These are phyloP conservation scores for Komagataella pseudopastoris DNA, from an alignment of 805 yeast genomes.

Conservation along the genomic window DNA sequence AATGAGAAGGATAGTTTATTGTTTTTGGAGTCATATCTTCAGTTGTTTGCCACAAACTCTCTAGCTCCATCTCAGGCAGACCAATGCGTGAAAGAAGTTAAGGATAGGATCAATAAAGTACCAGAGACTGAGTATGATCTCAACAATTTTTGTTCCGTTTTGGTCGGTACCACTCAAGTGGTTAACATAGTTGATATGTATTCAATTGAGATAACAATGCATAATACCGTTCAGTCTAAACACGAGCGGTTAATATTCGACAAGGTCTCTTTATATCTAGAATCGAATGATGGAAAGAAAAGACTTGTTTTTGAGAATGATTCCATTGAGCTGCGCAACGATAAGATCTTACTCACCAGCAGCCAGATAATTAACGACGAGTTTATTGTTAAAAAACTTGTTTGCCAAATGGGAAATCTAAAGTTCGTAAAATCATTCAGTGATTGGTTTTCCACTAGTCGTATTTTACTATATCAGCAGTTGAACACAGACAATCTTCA, in stretches of 20 bases:
- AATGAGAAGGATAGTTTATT: conserved; percentile 8
- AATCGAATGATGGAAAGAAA: not conserved
- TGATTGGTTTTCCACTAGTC: not conserved
- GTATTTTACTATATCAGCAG: not conserved
- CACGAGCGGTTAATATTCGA: not conserved
- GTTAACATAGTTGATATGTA: not conserved
- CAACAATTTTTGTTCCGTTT: not conserved
- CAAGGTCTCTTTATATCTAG: not conserved
- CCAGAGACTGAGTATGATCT: not conserved
- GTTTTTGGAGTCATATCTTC: conserved; percentile 26
- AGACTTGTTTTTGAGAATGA: not conserved
- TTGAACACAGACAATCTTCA: not conserved
- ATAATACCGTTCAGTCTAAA: not conserved
- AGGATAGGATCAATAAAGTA: not conserved
- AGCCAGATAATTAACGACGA: not conserved
- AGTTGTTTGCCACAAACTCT: conserved; percentile 18
- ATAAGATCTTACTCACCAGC: not conserved
- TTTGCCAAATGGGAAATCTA: not conserved
- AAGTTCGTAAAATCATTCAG: not conserved
- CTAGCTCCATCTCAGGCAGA: not conserved
- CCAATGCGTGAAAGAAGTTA: not conserved
- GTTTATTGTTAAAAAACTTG: not conserved
- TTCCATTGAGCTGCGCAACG: not conserved
- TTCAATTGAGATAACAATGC: not conserved
- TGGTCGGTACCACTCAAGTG: not conserved